Conservation (phyloP, 2,329 filamentous ascomycete genomes). For the Didymella keratinophila region DNA sequence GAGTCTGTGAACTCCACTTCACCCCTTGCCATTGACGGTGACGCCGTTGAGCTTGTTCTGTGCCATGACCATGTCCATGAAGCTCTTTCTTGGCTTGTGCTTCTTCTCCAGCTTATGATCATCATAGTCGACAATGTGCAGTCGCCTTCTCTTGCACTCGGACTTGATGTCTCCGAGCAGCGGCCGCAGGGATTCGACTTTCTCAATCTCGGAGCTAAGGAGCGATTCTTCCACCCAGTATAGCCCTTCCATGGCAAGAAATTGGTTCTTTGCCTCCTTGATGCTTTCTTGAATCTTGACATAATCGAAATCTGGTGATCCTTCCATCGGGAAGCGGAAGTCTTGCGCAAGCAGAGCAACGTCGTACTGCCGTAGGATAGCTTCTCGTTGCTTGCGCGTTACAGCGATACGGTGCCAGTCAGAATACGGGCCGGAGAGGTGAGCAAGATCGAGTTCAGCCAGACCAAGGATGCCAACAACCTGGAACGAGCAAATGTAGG, state of each 20-base stretch:
- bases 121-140: slow-evolving; percentile 34
- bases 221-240: slow-evolving; percentile 49
- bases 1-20: neutral
- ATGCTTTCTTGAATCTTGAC: slow-evolving; percentile 47
- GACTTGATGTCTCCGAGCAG: slow-evolving; percentile 43
- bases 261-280: slow-evolving; percentile 47
- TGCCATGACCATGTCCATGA: slow-evolving; percentile 46
- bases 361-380: slow-evolving; percentile 49
- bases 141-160: slow-evolving; percentile 35
- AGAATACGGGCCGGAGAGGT: slow-evolving; percentile 42
- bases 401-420: slow-evolving; percentile 50
- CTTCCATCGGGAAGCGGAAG: slow-evolving; percentile 49
- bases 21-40: slow-evolving; percentile 38
- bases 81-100: slow-evolving; percentile 47
- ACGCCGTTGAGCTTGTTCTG: slow-evolving; percentile 36
- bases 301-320: slow-evolving; percentile 49
- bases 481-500: slow-evolving; percentile 52
- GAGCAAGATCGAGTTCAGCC: slow-evolving; percentile 49
- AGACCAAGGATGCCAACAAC: slow-evolving; percentile 52
- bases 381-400: slow-evolving; percentile 44
- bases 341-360: slow-evolving; percentile 51
- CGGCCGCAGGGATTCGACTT: slow-evolving; percentile 38
- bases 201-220: slow-evolving; percentile 41
- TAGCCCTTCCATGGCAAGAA: slow-evolving; percentile 49
- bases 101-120: slow-evolving; percentile 32